Percentiles rank a stretch among this genome's conserved stretches.
Conservation (phyloP, 2,329 filamentous ascomycete genomes). For the Claviceps monticola region DNA sequence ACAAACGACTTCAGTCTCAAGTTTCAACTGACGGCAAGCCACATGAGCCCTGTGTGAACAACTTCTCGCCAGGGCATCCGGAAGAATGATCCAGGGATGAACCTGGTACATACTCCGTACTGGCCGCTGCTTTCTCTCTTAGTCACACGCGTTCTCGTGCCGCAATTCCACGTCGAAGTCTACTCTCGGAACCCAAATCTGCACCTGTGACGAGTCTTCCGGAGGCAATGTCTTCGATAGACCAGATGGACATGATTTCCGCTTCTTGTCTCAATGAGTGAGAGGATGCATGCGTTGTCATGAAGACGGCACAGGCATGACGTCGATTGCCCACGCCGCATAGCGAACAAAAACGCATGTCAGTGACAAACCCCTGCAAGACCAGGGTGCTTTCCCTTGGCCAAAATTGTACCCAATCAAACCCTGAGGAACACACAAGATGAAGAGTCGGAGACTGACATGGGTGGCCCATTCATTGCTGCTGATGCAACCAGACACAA, state of each 20-base stretch:
- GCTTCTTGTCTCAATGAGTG: neutral
- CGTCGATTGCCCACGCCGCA: neutral
- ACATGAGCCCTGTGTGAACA: neutral
- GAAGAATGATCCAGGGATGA: neutral
- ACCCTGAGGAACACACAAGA: neutral
- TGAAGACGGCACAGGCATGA: neutral
- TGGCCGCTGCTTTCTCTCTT: neutral
- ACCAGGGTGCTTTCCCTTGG: neutral
- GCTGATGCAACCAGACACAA: neutral
- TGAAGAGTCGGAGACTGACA: neutral
- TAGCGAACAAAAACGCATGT: neutral
- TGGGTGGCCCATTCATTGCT: neutral
- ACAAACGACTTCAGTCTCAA: neutral
- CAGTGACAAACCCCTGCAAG: neutral
- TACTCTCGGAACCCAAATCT: no score
- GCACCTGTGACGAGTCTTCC: no score
- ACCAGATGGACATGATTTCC: no score
- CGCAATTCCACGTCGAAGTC: no score
- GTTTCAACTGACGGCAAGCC: neutral
- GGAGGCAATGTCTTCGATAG: no score
- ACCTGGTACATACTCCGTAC: neutral
- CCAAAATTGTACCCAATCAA: neutral
- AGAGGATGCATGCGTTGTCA: neutral
- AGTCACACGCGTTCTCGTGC: no score
- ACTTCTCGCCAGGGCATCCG: no score